Evolutionary conservation across 176 grass and related monocot genomes (phyloP).

Genomic region (Triticum turgidum): DNA sequence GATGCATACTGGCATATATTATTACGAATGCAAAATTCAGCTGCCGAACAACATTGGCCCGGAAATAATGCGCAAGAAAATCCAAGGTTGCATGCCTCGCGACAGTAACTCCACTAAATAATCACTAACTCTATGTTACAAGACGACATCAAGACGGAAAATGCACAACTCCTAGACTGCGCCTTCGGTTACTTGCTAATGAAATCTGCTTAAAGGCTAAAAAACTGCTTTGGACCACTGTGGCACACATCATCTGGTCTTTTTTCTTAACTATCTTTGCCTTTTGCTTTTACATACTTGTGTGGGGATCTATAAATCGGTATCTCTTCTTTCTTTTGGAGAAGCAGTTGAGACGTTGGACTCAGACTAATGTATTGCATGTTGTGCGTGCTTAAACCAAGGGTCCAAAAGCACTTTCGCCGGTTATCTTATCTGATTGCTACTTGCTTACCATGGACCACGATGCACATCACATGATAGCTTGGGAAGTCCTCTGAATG

Average conservation of each 20-base stretch:
- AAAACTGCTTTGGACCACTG: background rate
- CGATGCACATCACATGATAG: background rate
- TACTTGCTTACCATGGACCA: slow-evolving; percentile 16
- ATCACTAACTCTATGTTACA: too few relatives aligned
- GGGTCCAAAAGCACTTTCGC: slow-evolving; percentile 7
- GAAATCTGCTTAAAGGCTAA: background rate
- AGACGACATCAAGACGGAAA: too few relatives aligned
- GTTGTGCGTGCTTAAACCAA: slow-evolving; percentile 3
- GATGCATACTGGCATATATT: too few relatives aligned
- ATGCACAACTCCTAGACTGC: background rate
- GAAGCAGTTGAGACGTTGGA: slow-evolving; percentile 40
- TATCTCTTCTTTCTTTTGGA: background rate
- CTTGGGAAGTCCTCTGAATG: background rate
- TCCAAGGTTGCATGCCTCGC: too few relatives aligned
- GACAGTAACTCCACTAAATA: too few relatives aligned
- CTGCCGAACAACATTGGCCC: too few relatives aligned
- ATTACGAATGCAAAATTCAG: too few relatives aligned
- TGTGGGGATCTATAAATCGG: background rate
- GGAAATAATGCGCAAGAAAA: too few relatives aligned
- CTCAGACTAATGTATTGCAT: background rate
- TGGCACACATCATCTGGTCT: background rate
- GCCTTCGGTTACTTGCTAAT: background rate
- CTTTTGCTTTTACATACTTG: background rate
- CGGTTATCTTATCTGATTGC: background rate
- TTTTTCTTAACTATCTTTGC: background rate